A percentile compares a stretch with the other conserved stretches of the same genome.
These are phyloP conservation scores for Glutinoglossum americanum DNA, from an alignment of 495 filamentous ascomycete species.

Conservation along the genomic window DNA sequence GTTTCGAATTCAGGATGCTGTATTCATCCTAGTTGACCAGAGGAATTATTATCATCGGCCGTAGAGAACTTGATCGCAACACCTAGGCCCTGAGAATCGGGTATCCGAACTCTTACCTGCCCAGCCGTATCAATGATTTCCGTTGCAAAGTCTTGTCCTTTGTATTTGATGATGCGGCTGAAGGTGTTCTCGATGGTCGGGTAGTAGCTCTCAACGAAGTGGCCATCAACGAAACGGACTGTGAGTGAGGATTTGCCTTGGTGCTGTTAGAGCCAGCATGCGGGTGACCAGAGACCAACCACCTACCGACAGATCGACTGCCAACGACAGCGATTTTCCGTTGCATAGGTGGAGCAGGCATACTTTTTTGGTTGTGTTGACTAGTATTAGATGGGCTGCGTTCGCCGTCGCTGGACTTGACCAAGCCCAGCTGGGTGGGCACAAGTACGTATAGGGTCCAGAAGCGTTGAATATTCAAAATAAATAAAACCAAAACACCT, in stretches of 20 bases:
- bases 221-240: conserved; percentile 90
- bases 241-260: conserved; percentile 94
- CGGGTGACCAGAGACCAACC: background rate
- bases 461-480: background rate
- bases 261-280: background rate
- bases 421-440: background rate
- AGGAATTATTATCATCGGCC: background rate
- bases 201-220: conserved; percentile 98
- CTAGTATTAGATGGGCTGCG: background rate
- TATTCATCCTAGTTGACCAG: conserved; percentile 61
- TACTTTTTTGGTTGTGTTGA: conserved; percentile 18
- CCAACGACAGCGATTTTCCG: conserved; percentile 96
- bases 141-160: conserved; percentile 80
- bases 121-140: conserved; percentile 98
- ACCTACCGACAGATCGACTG: conserved; percentile 86
- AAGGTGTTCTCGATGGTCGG: conserved; percentile 99
- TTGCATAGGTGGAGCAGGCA: conserved; percentile 77
- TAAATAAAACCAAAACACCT: conserved; percentile 1
- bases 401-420: background rate
- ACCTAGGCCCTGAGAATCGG: background rate
- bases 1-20: conserved; percentile 90
- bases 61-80: background rate
- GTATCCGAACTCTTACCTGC: conserved; percentile 38
- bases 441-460: conserved; percentile 4
- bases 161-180: conserved; percentile 78